Conservation (phyloP, 495 filamentous ascomycete species). For the Xylaria cubensis region DNA sequence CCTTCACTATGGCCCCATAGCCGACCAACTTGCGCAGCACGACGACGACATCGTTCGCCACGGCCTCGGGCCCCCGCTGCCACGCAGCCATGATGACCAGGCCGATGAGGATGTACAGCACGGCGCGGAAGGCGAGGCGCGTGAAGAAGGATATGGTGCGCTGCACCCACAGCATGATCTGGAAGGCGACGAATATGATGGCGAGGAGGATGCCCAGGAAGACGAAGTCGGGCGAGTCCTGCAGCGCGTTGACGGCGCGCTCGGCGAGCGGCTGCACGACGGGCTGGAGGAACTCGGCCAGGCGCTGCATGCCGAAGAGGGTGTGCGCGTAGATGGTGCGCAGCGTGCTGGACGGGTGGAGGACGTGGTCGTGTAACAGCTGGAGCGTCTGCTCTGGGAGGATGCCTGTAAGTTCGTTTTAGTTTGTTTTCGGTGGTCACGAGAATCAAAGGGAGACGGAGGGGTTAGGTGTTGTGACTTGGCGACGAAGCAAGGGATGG, state of each 20-base stretch:
- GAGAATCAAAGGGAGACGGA: neutral
- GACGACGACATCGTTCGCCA: slow-evolving; percentile 58
- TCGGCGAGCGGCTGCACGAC: slow-evolving; percentile 58
- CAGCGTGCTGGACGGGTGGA: slow-evolving; percentile 43
- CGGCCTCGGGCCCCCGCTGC: slow-evolving; percentile 67
- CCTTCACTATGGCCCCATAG: slow-evolving; percentile 58
- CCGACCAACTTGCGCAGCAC: slow-evolving; percentile 44
- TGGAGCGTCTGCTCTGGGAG: slow-evolving; percentile 47
- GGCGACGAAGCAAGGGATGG: neutral
- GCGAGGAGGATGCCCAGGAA: slow-evolving; percentile 59
- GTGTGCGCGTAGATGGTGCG: slow-evolving; percentile 44
- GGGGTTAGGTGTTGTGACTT: neutral
- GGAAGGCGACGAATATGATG: slow-evolving; percentile 66
- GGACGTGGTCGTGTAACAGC: slow-evolving; percentile 47
- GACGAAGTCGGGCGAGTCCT: slow-evolving; percentile 64
- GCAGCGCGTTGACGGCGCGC: slow-evolving; percentile 45
- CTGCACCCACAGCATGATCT: slow-evolving; percentile 70
- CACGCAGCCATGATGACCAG: slow-evolving; percentile 63
- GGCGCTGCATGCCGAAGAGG: slow-evolving; percentile 42
- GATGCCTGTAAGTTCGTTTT: slow-evolving; percentile 40
- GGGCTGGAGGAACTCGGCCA: slow-evolving; percentile 24
- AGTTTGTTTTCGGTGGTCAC: neutral
- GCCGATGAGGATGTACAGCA: slow-evolving; percentile 64
- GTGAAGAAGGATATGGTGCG: slow-evolving; percentile 77
- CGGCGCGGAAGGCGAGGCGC: slow-evolving; percentile 60